Evolutionary conservation across 2,329 filamentous ascomycete genomes (phyloP), one percentile per base, ranked within the genome.

Genomic region (Botryotinia calthae): DNA sequence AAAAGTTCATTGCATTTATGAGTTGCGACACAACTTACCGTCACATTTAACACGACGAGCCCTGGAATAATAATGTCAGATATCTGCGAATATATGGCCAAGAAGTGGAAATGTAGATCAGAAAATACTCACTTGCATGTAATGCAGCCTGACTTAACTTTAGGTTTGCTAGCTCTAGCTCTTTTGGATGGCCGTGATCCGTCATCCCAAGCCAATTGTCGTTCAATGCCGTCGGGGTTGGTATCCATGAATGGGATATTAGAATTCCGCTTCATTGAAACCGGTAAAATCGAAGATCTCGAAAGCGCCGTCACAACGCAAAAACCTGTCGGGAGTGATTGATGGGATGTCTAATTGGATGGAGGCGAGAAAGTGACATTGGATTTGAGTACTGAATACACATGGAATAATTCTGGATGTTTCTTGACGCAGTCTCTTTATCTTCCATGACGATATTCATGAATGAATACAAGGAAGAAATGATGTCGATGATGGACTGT

Each of bases 11-110:
- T 10, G 34, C 16, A 46, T 61, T 34, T 37, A 28, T 18, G 48
- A 42, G n/a, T 31, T 31, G 48, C n/a, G 10, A 31, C n/a, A 68
- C 46, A 14, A 46, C 71, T 37, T 63, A 72, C 71, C 71, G 79
- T 91, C 90, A 79, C 90, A 91, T 80, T 91, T 91, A 74, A 91
- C 90, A 72, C 87, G 85, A 75, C 89, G 84, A 76, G 86, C 31
- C 40, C 54, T 70, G 20, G n/a, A 18, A n/a, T 20, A 22, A n/a
- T 6, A 34, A 37, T 67, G 22, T 72, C 58, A 56, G 62, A 18
- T 37, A 37, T 34, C 28, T 37, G 28, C n/a, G 22, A 37, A n/a
- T 40, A 25, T 16, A n/a, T n/a, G 16, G 16, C 7, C 16, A 44
- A 67, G 9, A 22, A 10, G 16, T 14, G 12, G 25, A n/a, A n/a